Percentiles rank a stretch among this genome's conserved stretches.
These are phyloP conservation scores for Saccharum hybrid DNA, from an alignment of 202 grass and related monocot genomes.

Conservation along the genomic window DNA sequence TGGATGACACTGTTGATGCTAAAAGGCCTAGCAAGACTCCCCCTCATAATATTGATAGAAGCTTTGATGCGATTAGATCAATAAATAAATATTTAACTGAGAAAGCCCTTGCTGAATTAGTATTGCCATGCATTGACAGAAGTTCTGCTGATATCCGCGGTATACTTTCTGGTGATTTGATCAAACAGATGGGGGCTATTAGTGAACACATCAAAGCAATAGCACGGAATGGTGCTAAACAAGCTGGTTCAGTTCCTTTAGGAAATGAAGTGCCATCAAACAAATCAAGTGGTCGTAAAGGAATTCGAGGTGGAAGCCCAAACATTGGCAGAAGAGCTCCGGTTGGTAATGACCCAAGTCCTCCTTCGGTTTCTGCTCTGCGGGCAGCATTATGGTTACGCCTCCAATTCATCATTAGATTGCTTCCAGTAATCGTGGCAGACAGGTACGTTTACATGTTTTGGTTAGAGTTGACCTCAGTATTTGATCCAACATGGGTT, in stretches of 20 bases:
- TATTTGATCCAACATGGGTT: not conserved
- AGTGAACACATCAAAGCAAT: constrained; percentile 84
- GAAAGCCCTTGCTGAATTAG: constrained; percentile 92
- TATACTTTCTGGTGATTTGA: constrained; percentile 82
- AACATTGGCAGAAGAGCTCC: constrained; percentile 70
- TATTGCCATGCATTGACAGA: constrained; percentile 92
- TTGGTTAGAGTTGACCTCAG: constrained; percentile 16
- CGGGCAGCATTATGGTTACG: constrained; percentile 82
- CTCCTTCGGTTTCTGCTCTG: constrained; percentile 76
- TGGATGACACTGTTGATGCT: constrained; percentile 81
- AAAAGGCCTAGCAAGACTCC: constrained; percentile 68
- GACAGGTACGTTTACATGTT: constrained; percentile 73
- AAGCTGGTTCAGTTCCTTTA: constrained; percentile 63
- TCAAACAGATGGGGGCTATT: constrained; percentile 92
- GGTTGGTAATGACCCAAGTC: constrained; percentile 69
- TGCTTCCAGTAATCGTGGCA: constrained; percentile 86
- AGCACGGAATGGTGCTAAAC: constrained; percentile 71
- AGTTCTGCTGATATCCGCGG: constrained; percentile 80
- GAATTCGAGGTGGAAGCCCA: constrained; percentile 82
- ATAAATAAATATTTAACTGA: constrained; percentile 77
- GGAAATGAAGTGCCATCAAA: constrained; percentile 72
- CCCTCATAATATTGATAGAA: constrained; percentile 53
- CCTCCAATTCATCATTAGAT: constrained; percentile 91
- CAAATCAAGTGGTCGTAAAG: constrained; percentile 81
- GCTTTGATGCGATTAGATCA: constrained; percentile 58